phyloP scores from a whole-genome alignment of 2,329 filamentous ascomycete species.

The Pseudogymnoascus sp. region DNA sequence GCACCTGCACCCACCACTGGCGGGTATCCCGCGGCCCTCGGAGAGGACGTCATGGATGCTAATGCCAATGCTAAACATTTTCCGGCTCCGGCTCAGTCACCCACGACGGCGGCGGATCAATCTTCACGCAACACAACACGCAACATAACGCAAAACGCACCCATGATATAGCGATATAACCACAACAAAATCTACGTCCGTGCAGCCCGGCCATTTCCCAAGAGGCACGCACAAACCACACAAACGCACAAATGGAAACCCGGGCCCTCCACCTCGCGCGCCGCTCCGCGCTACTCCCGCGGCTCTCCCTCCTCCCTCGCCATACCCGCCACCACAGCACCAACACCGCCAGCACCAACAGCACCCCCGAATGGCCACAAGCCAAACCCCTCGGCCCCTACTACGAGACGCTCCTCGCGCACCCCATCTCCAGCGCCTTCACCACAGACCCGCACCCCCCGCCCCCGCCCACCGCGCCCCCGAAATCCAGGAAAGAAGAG shows the following conservation, averaged over 20 bases:
- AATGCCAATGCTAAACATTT: slow-evolving; percentile 2
- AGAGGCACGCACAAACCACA: not conserved
- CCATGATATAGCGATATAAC: not conserved
- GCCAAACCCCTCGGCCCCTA: slow-evolving; percentile 46
- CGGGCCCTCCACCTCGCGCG: not conserved
- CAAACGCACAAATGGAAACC: not conserved
- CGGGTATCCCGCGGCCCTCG: not conserved
- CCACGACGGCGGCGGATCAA: not conserved
- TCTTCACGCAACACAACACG: not conserved
- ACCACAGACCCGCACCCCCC: slow-evolving; percentile 17
- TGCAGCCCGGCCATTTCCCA: not conserved
- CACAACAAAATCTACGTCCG: not conserved
- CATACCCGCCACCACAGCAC: not conserved
- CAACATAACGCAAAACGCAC: not conserved
- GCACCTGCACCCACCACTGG: too few relatives aligned
- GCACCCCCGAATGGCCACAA: slow-evolving; percentile 16
- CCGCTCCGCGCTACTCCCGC: not conserved
- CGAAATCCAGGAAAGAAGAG: slow-evolving; percentile 3
- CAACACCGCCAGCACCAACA: not conserved
- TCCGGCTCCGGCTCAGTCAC: not conserved
- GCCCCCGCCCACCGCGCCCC: not conserved
- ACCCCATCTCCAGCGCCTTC: slow-evolving; percentile 20
- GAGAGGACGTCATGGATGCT: not conserved
- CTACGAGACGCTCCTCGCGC: slow-evolving; percentile 48
- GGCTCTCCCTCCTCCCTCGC: not conserved